Evolutionary conservation across 2,329 filamentous ascomycete genomes (phyloP).

Genomic region (Lecanicillium sp.): DNA sequence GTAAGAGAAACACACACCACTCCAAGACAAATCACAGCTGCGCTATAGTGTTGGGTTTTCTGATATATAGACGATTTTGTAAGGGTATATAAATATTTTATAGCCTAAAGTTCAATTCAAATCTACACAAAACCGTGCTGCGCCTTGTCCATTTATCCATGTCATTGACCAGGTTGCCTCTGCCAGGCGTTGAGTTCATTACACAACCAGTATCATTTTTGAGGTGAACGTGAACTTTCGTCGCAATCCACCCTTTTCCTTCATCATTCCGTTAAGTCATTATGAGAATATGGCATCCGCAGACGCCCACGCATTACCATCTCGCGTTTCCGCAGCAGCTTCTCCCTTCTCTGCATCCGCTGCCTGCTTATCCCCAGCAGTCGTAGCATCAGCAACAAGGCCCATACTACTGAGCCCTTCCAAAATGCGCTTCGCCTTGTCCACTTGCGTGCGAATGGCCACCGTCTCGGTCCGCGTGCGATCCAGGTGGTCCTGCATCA

Average conservation of each 20-base stretch:
- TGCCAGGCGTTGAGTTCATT: too few relatives aligned
- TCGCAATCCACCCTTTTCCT: too few relatives aligned
- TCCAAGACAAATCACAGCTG: too few relatives aligned
- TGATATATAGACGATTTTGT: neutral
- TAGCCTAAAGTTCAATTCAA: too few relatives aligned
- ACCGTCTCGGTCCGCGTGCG: conserved; percentile 64
- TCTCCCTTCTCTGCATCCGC: conserved; percentile 7
- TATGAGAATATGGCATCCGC: conserved; percentile 33
- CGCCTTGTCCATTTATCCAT: too few relatives aligned
- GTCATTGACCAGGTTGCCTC: too few relatives aligned
- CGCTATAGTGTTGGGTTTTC: neutral
- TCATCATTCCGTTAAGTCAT: neutral
- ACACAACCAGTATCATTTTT: too few relatives aligned
- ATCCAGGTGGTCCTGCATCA: conserved; percentile 81
- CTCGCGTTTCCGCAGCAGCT: conserved; percentile 11
- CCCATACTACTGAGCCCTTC: conserved; percentile 54
- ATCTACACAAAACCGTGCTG: too few relatives aligned
- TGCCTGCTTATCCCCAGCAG: conserved; percentile 9
- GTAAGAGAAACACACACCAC: neutral
- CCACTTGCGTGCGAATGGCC: conserved; percentile 56
- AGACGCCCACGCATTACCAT: conserved; percentile 31
- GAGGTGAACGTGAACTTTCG: too few relatives aligned
- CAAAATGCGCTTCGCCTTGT: conserved; percentile 66
- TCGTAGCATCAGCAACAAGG: conserved; percentile 12
- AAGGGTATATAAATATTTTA: too few relatives aligned